Base-by-base conservation (phyloP, 345 rosid species). In the Toxicodendron radicans region DNA sequence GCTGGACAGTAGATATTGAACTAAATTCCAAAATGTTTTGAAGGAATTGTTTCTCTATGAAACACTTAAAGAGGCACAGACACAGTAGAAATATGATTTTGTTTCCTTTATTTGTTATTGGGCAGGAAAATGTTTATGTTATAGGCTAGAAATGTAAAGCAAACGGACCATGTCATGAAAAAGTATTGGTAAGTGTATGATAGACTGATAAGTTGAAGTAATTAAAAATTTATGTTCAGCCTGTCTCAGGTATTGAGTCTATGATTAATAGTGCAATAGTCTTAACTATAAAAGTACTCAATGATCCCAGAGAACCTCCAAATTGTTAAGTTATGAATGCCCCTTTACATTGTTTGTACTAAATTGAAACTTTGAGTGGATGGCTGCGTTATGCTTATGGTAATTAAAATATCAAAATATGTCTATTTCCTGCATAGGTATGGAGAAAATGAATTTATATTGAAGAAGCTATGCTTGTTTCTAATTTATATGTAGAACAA, bases 291-390 rank as follows among this genome's bases (percentile, higher is more conserved):
- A 41, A 68, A 56, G 38, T 56, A 12, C 21, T 6, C 11, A 23
- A 13, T 7, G n/a, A 24, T 6, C 7, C 70, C 70, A 66, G 4
- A 45, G 49, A 66, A 66, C 38, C 70, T 23, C 24, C 33, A 24
- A 48, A 30, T 14, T 18, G 35, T 49, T 23, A n/a, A 17, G 8
- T 49, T 38, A 49, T 48, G 21, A 62, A 33, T 66, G 14, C 58
- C 56, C 58, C 14, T 65, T 65, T 13, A 65, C 23, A 41, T 32
- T 45, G 62, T 70, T 52, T 18, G 30, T 68, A 3, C 60, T 68
- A 43, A 23, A 60, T 33, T n/a, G 21, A 68, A 1, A 33, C 48
- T 52, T 5, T 53, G 41, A 30, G n/a, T 53, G 48, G 35, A 59
- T 52, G 45, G 11, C 17, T 11, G 5, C 8, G 10, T 56, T 41